Percentiles rank a stretch among this genome's conserved stretches.
These are phyloP conservation scores for Iberis amara DNA, from an alignment of 441 rosid genomes.

Conservation along the genomic window DNA sequence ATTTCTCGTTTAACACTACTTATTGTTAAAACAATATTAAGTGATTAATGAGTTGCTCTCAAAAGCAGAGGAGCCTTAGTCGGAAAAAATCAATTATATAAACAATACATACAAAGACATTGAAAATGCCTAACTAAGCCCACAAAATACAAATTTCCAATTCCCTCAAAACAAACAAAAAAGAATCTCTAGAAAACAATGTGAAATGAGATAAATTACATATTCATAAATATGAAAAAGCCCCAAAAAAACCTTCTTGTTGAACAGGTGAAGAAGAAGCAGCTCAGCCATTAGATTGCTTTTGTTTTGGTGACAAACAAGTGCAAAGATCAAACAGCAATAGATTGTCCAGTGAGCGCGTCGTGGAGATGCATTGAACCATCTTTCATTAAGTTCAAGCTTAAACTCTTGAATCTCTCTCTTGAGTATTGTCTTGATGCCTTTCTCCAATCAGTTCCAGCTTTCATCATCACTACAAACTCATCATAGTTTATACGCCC, in stretches of 20 bases:
- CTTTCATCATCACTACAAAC: constrained; percentile 95
- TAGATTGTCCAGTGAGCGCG: constrained; percentile 68
- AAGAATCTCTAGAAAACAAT: constrained; percentile 24
- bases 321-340: constrained; percentile 52
- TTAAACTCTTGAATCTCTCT: constrained; percentile 95
- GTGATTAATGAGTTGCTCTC: no score
- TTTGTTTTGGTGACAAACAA: constrained; percentile 18
- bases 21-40: no score
- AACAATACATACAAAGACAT: constrained; percentile 26
- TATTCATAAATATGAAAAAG: not conserved
- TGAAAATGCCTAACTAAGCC: constrained; percentile 17
- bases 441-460: constrained; percentile 99
- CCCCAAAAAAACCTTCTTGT: constrained; percentile 6
- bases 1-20: no score
- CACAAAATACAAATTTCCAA: constrained; percentile 26
- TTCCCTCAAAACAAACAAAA: constrained; percentile 19
- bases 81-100: no score
- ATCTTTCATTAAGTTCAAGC: constrained; percentile 91
- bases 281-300: constrained; percentile 17
- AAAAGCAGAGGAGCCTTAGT: no score
- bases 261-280: not conserved
- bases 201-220: constrained; percentile 26
- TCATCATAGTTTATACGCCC: constrained; percentile 85
- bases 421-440: constrained; percentile 96
- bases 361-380: constrained; percentile 92